Evolutionary conservation across 164 flowering plant genomes (phyloP), one percentile per base, ranked within the genome.

Genomic region (Aristolochia californica): DNA sequence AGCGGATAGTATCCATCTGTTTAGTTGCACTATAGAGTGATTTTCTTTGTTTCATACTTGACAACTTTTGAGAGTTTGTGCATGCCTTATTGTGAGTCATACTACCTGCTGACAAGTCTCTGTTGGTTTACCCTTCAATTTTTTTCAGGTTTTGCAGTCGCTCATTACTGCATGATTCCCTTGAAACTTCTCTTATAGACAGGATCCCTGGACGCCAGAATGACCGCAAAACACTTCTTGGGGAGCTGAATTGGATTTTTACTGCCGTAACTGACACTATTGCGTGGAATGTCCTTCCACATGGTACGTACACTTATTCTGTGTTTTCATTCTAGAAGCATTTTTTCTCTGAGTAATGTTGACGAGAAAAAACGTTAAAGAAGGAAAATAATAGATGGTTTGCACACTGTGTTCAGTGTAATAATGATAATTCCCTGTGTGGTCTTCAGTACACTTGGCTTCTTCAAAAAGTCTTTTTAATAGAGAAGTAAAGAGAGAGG

Each of bases 211-310:
- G 99, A 22, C 94, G 91, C 28, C 99, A 82, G 72, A 93, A 77
- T 78, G 99, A 93, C 64, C 77, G 99, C 47, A 89, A 87, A 72
- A 93, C 99, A 55, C 94, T 84, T 65, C 72, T 85, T 43, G 99
- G 99, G 38, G 99, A 93, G 70, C 72, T 93, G 74, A 93, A 93
- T 64, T 93, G 99, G 99, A 93, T 93, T 63, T 93, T 93, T 70
- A 93, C 99, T 4, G 99, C 99, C 50, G 91, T 93, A 18, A 93
- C 98, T 18, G 97, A 93, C 72, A 93, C 98, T 52, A 88, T 93
- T 78, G 98, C 98, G 23, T 93, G 98, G 98, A 93, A 93, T 77
- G 98, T 93, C 65, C 88, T 93, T n/a, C 97, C 98, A 65, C 96
- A 84, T 73, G 98, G 98, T 93, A 82, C 20, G 27, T 27, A 7